Evolutionary conservation across 1,284 basidiomycete species (phyloP), one percentile per base, ranked within the genome.

Genomic region (Xerocomus amazonicus): DNA sequence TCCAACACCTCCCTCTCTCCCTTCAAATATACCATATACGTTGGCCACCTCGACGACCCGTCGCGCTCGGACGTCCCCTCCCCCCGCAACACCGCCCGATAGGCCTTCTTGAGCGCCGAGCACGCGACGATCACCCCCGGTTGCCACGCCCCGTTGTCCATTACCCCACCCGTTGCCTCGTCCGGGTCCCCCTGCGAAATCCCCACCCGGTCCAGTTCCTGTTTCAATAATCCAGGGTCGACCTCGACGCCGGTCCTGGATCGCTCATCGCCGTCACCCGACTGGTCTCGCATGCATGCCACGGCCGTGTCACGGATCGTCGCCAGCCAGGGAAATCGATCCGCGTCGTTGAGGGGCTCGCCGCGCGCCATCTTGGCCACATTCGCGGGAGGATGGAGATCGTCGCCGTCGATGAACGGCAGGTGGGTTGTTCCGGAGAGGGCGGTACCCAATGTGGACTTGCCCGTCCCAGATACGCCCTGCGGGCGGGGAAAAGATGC

Each of bases 321-420:
- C 45, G 77, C 76, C 7, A 98, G 76, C 94, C 95, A 97, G 0
- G 94, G 93, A 53, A 83, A 76, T 17, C 94, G 83, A 66, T 97
- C 92, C 5, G 71, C 77, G 63, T 97, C 94, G 2, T 75, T 84
- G 51, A 98, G 72, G 0, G 93, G 87, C n/a, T 75, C 72, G 0
- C 92, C 92, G 1, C 69, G 61, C 2, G 84, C 77, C 94, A 97
- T 97, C 76, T 97, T 97, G 29, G 79, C 85, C 40, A 97, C 81
- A 67, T 97, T 97, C 6, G 77, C 67, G 12, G 74, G 62, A 0
- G 94, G 90, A 65, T 97, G 95, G 33, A 97, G 76, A 53, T 90
- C 85, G 66, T 97, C 95, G 34, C 90, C 95, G 62, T 97, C 95
- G 54, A 93, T 74, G 70, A 92, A 96, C 0, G 92, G 83, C 50